Evolutionary conservation across 1,284 basidiomycete species (phyloP), one percentile per base, ranked within the genome.

Genomic region (Taiwanofungus camphoratus): DNA sequence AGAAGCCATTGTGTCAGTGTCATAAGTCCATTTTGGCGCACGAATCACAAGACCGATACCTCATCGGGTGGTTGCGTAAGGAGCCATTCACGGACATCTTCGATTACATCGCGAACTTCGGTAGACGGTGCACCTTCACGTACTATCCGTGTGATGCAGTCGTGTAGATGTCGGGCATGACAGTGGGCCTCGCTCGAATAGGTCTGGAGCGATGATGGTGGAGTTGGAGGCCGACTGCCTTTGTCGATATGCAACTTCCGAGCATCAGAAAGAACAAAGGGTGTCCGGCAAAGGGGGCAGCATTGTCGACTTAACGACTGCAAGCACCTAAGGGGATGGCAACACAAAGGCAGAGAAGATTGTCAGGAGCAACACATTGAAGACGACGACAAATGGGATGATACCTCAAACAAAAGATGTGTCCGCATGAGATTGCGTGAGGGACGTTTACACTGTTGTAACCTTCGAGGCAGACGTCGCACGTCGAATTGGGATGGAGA

Each of bases 381-480:
- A 3, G 5, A 45, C 41, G 41, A 46, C 41, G 41, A 33, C 27
- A 23, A 42, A 45, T 41, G 42, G 34, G 23, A 20, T 27, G 43
- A 42, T 33, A 61, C 61, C 57, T 56, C 35, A 52, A 43, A 40
- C 61, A 73, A 58, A 74, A 72, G 34, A 66, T 64, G 44, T 74
- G 71, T 8, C 71, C 71, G 35, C 71, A 74, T 18, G 63, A 30
- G 48, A 74, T 71, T 43, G 63, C 57, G 48, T 71, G 63, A 30
- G 70, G 70, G 1, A 59, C 49, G 21, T 44, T 44, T 16, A 45
- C 55, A 31, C 62, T 61, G 31, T 58, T 58, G 51, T 73, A 73
- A 40, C 55, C 55, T 39, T 74, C 71, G 43, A 71, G 62, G 51
- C 71, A 74, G 53, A 74, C 64, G 51, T 74, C 71, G 63, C 71